Evolutionary conservation across 129 eudicot genomes (phyloP).

Genomic region (Saposhnikovia divaricata): DNA sequence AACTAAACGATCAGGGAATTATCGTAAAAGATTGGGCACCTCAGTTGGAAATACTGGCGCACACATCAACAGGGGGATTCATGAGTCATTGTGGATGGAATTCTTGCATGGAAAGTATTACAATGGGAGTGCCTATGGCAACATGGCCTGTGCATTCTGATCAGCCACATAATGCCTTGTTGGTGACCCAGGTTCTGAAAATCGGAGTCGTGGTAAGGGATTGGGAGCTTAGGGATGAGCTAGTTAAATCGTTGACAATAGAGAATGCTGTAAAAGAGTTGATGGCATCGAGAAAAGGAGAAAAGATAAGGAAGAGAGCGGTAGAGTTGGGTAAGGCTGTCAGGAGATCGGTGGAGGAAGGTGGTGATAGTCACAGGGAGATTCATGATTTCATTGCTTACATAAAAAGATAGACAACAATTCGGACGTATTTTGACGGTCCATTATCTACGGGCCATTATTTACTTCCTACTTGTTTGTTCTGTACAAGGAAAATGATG

Average conservation of each 20-base stretch:
- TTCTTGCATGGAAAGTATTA: conserved; percentile 7
- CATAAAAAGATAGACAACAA: conserved; percentile 8
- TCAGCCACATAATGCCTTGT: not conserved
- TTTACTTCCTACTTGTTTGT: no score
- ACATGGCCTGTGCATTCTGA: not conserved
- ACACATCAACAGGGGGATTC: conserved; percentile 1
- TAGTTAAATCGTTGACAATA: conserved; percentile 4
- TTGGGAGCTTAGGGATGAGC: conserved; percentile 10
- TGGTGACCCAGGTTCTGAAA: conserved; percentile 8
- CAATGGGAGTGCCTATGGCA: conserved; percentile 5
- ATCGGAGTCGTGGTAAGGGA: conserved; percentile 19
- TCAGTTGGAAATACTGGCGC: not conserved
- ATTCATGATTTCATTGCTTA: conserved; percentile 29
- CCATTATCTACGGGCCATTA: no score
- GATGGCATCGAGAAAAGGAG: conserved; percentile 36
- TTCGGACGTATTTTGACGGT: no score
- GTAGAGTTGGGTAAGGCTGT: conserved; percentile 25
- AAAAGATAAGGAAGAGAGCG: conserved; percentile 23
- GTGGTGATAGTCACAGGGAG: conserved; percentile 25
- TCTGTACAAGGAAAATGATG: no score
- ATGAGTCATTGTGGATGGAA: conserved; percentile 3
- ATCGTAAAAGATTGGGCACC: not conserved
- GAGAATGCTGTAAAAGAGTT: conserved; percentile 7
- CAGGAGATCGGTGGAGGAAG: conserved; percentile 27
- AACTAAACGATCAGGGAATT: not conserved